phyloP scores from a whole-genome alignment of 495 filamentous ascomycete species.

The Niebla homalea region DNA sequence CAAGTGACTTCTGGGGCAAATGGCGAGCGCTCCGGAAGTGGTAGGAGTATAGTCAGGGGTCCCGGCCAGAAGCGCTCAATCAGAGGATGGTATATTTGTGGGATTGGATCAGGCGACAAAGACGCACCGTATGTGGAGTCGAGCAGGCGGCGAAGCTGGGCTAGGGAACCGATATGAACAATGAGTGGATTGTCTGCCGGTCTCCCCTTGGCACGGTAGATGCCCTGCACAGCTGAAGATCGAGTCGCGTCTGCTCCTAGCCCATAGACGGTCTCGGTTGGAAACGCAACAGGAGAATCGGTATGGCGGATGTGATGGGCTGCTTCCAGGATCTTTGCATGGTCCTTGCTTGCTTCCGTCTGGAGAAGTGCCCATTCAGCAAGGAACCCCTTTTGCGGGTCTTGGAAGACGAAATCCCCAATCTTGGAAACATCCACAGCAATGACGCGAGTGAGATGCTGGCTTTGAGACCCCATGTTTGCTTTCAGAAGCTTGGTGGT shows the following conservation, averaged over 20 bases:
- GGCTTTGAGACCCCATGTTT: background rate
- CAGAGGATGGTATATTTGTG: constrained; percentile 66
- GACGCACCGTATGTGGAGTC: constrained; percentile 13
- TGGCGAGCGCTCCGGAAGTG: constrained; percentile 51
- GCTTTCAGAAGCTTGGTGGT: too few species aligned
- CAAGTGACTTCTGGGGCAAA: constrained; percentile 84
- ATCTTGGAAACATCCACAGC: constrained; percentile 10
- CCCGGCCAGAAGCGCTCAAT: constrained; percentile 88
- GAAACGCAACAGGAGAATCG: constrained; percentile 78
- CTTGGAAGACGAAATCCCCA: constrained; percentile 12
- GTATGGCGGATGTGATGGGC: constrained; percentile 36
- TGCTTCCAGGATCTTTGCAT: constrained; percentile 12
- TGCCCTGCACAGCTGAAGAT: constrained; percentile 70
- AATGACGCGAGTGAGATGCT: constrained; percentile 6
- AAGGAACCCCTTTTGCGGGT: constrained; percentile 10
- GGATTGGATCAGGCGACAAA: constrained; percentile 43
- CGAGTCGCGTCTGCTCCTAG: constrained; percentile 88
- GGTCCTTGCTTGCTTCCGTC: constrained; percentile 6
- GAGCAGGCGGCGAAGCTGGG: constrained; percentile 60
- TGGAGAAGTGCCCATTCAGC: constrained; percentile 14
- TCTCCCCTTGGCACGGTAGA: constrained; percentile 79
- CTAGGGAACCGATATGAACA: constrained; percentile 71
- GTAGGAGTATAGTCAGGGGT: constrained; percentile 81
- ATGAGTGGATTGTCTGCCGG: constrained; percentile 94
- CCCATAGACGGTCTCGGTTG: constrained; percentile 96